phyloP scores from a whole-genome alignment of 2,329 filamentous ascomycete species.

The Penicillium sp. region DNA sequence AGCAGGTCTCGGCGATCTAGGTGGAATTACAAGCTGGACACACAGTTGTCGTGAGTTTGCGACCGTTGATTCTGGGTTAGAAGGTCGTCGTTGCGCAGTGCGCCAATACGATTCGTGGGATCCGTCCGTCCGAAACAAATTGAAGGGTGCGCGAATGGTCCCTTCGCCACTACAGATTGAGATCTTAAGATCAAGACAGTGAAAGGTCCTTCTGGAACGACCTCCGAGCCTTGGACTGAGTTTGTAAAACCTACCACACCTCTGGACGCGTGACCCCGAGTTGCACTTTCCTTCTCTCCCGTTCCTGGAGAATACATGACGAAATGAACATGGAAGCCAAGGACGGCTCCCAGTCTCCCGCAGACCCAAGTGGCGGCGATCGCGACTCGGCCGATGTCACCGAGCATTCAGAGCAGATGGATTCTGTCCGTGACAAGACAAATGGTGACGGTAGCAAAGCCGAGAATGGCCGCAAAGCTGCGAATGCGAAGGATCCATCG shows the following conservation, averaged over 20 bases:
- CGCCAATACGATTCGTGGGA: constrained; percentile 16
- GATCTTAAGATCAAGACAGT: constrained; percentile 15
- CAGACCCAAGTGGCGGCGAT: constrained; percentile 42
- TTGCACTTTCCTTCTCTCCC: not conserved
- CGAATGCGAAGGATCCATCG: constrained; percentile 80
- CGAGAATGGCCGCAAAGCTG: constrained; percentile 65
- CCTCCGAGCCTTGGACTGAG: not conserved
- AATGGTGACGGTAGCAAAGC: constrained; percentile 54
- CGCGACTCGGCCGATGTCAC: constrained; percentile 41
- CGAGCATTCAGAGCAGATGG: constrained; percentile 39
- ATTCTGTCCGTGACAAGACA: constrained; percentile 48
- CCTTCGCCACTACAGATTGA: constrained; percentile 17
- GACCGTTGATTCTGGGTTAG: constrained; percentile 11
- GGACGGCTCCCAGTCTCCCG: constrained; percentile 40
- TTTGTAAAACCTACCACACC: not conserved
- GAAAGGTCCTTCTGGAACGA: constrained; percentile 2
- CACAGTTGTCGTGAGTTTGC: not conserved
- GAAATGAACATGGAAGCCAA: constrained; percentile 37
- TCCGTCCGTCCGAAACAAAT: constrained; percentile 16
- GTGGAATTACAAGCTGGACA: constrained; percentile 3
- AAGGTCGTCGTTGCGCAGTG: constrained; percentile 9
- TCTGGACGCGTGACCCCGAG: constrained; percentile 5
- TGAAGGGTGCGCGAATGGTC: constrained; percentile 22
- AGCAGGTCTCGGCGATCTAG: not conserved
- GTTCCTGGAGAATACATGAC: constrained; percentile 28